Evolutionary conservation across 2,329 filamentous ascomycete genomes (phyloP).

Genomic region (Alternaria sp.): DNA sequence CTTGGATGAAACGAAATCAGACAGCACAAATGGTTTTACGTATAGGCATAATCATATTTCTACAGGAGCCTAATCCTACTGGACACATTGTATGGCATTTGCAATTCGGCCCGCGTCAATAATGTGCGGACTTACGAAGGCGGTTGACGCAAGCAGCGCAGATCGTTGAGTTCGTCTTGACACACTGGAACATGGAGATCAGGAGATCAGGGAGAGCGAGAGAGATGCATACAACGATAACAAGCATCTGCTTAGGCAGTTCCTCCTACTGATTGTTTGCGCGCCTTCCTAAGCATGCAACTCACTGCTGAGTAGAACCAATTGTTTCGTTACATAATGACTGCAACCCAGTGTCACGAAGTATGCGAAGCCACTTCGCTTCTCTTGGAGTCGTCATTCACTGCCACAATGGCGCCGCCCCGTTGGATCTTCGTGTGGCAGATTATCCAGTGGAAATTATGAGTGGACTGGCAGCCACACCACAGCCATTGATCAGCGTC

Average conservation of each 20-base stretch:
- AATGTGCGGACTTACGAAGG: neutral
- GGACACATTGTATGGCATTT: neutral
- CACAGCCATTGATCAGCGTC: conserved; percentile 12
- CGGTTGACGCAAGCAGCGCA: conserved; percentile 5
- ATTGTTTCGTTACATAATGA: neutral
- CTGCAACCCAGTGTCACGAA: neutral
- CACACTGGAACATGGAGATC: neutral
- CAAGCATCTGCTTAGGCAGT: neutral
- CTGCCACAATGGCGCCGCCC: conserved; percentile 2
- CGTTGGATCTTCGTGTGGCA: conserved; percentile 2
- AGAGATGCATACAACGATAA: neutral
- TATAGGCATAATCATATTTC: neutral
- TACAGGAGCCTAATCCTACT: neutral
- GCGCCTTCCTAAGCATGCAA: neutral
- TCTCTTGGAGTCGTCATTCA: conserved; percentile 3
- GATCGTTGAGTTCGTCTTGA: neutral
- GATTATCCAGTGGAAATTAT: conserved; percentile 6
- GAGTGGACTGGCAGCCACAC: conserved; percentile 14
- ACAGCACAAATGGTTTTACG: neutral
- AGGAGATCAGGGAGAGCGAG: neutral
- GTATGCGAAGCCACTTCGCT: neutral
- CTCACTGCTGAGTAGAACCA: too few relatives aligned
- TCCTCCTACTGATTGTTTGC: neutral
- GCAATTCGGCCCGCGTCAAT: neutral
- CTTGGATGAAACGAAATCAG: neutral